Conservation (phyloP, 2,329 filamentous ascomycete genomes). For the Ophiosphaerella narmari region DNA sequence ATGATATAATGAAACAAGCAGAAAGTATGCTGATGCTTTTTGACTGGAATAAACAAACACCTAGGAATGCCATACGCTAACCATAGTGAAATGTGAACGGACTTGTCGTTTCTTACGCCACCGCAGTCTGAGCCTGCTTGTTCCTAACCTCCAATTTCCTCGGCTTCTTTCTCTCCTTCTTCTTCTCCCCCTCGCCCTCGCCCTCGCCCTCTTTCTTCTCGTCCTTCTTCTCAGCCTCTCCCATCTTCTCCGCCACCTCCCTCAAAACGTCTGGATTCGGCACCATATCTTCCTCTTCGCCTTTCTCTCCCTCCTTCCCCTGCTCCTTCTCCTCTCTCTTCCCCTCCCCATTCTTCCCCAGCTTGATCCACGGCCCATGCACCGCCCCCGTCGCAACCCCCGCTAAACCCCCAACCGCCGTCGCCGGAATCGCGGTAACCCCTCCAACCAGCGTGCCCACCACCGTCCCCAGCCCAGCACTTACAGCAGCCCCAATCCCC, state of each 20-base stretch:
- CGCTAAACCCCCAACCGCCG: slow-evolving; percentile 47
- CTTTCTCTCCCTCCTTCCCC: slow-evolving; percentile 8
- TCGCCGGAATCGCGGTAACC: slow-evolving; percentile 47
- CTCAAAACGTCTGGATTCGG: slow-evolving; percentile 5
- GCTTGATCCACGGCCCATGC: slow-evolving; percentile 51
- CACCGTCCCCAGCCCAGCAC: slow-evolving; percentile 48
- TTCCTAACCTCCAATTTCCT: slow-evolving; percentile 35
- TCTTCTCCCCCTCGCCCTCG: slow-evolving; percentile 5
- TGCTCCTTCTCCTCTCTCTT: slow-evolving; percentile 9
- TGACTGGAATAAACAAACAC: too few species aligned
- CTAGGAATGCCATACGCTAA: background rate
- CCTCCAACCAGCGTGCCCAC: slow-evolving; percentile 48
- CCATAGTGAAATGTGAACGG: too few species aligned
- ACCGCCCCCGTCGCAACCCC: slow-evolving; percentile 49
- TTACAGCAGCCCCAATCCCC: slow-evolving; percentile 49
- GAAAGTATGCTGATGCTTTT: background rate
- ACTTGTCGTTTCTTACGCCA: background rate
- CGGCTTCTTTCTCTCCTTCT: slow-evolving; percentile 23
- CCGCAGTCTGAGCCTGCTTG: slow-evolving; percentile 11
- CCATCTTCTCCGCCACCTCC: slow-evolving; percentile 8
- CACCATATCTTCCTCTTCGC: slow-evolving; percentile 4
- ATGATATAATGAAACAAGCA: background rate
- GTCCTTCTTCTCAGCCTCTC: slow-evolving; percentile 4
- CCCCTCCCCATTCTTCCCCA: slow-evolving; percentile 28
- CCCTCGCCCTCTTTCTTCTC: slow-evolving; percentile 3